A percentile compares a stretch with the other conserved stretches of the same genome.
Evolutionary conservation across 2,329 filamentous ascomycete genomes (phyloP).

Genomic region (Alternaria panax): DNA sequence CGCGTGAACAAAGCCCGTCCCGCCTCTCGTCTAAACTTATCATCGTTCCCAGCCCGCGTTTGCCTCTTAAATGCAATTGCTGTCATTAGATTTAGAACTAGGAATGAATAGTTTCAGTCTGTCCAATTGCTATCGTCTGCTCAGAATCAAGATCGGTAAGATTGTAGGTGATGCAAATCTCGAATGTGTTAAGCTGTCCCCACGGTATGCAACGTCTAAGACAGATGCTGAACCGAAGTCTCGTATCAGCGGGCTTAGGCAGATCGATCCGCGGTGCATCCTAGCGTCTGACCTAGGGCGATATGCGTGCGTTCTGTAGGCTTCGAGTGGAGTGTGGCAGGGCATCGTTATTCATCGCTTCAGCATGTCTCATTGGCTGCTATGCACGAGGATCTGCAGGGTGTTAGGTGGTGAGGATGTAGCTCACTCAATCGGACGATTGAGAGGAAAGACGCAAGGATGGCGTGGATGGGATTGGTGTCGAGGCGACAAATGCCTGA

Average conservation of each 20-base stretch:
- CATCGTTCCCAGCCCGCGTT: conserved; percentile 6
- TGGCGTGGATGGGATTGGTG: conserved; percentile 14
- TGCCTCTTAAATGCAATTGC: background rate
- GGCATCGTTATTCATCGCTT: conserved; percentile 3
- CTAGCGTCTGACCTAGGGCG: conserved; percentile 17
- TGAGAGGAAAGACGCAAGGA: conserved; percentile 17
- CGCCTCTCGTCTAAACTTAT: conserved; percentile 32
- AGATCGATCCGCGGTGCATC: conserved; percentile 14
- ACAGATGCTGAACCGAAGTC: conserved; percentile 16
- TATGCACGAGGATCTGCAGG: conserved; percentile 17
- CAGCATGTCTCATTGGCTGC: conserved; percentile 15
- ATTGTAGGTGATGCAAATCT: background rate
- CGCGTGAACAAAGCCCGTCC: conserved; percentile 18
- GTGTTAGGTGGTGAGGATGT: conserved; percentile 19
- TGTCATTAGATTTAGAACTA: background rate
- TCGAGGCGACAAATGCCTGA: conserved; percentile 9
- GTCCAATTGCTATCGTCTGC: background rate
- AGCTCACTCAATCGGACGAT: conserved; percentile 22
- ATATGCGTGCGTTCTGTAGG: conserved; percentile 14
- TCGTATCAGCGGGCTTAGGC: conserved; percentile 4
- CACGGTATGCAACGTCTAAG: conserved; percentile 17
- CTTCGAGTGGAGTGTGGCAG: conserved; percentile 10
- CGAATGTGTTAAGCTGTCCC: conserved; percentile 6
- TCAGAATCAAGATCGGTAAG: background rate
- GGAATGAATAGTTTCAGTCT: background rate